Conservation (phyloP, 768 basidiomycete genomes). For the Russula brevipes region DNA sequence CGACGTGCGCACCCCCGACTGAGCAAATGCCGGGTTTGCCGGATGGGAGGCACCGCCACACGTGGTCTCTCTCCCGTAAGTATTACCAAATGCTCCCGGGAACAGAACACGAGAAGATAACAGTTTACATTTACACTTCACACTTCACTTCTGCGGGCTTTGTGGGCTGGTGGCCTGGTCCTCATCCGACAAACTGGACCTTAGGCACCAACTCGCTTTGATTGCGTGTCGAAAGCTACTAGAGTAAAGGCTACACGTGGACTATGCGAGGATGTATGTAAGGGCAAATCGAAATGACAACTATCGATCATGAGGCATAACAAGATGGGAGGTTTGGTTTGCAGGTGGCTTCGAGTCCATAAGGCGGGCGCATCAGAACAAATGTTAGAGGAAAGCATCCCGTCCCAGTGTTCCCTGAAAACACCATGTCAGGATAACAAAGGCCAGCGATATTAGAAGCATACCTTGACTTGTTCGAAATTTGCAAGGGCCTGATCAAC, state of each 20-base stretch:
- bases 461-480: constrained; percentile 83
- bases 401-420: constrained; percentile 28
- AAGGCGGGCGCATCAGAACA: not conserved
- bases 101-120: too few species aligned
- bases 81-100: too few species aligned
- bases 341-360: not conserved
- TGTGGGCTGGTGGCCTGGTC: too few species aligned
- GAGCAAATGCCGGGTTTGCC: not conserved
- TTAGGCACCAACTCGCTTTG: not conserved
- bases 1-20: not conserved
- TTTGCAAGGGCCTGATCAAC: constrained; percentile 72
- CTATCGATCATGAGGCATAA: constrained; percentile 1
- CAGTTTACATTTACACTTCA: too few species aligned
- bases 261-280: constrained; percentile 7
- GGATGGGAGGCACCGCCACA: constrained; percentile 6
- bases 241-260: constrained; percentile 3
- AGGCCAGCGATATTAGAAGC: constrained; percentile 50
- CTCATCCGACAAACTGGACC: too few species aligned
- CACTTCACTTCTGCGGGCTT: too few species aligned
- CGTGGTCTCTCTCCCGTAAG: not conserved
- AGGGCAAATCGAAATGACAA: constrained; percentile 10
- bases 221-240: not conserved
- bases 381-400: constrained; percentile 29
- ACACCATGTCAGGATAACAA: constrained; percentile 4
- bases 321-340: not conserved